Base-by-base conservation (phyloP, 306 rosid species). In the Bauhinia variegata region DNA sequence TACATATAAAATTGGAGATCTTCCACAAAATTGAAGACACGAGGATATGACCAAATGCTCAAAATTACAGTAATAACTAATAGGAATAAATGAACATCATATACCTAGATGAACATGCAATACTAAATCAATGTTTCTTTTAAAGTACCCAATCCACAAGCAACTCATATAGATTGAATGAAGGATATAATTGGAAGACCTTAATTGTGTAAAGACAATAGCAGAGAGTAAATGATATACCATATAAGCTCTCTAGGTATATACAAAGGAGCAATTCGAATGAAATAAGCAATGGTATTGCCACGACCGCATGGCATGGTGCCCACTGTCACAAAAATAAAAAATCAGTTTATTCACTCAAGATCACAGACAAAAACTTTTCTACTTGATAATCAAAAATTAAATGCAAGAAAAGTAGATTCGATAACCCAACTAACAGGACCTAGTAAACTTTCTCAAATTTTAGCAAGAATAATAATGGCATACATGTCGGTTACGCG, bases 231-330 rank as follows among this genome's bases (percentile, higher is more conserved):
- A 19, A 67, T 43, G 60, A 39, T 34, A 42, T 95, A 95, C 99
- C 96, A 31, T 86, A 59, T 75, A 74, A 49, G 74, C 96, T 87
- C 87, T 95, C 96, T 44, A 95, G 99, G 78, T 95, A 86, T 77
- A 91, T 85, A 85, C 99, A 95, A 68, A 95, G 96, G 75, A 95
- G 99, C 82, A 95, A 82, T 62, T 95, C 99, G 78, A 95, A 95
- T 56, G 99, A 86, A 75, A 95, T 68, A 57, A 95, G 96, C 87
- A 95, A 84, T 7, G 97, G 99, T 30, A 78, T 80, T 8, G 97
- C 97, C 44, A 88, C 97, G 48, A 95, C 82, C 32, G 99, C 84
- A 79, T 95, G 99, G 71, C 99, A 95, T 2, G 99, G 99, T 53
- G 99, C 99, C 99, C 99, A 95, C 99, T 95, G 95, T 79, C 82